These are phyloP conservation scores for Laguncularia racemosa DNA, from an alignment of 345 rosid species.

Conservation along the genomic window DNA sequence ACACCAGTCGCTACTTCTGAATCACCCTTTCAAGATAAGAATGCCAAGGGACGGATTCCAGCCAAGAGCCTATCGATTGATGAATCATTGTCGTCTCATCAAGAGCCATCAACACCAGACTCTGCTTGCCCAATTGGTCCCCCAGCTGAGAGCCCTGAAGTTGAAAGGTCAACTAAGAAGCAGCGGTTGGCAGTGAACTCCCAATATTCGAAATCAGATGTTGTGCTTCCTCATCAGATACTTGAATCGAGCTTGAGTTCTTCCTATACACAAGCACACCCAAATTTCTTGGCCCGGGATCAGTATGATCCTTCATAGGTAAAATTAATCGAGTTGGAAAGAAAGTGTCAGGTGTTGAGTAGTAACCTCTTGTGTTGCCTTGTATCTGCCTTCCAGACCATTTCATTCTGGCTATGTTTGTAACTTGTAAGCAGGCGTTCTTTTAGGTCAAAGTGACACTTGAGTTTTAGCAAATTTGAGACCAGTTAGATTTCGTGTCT, in stretches of 20 bases:
- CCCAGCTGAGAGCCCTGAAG: slow-evolving; percentile 49
- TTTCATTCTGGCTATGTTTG: slow-evolving; percentile 1
- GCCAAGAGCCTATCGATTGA: slow-evolving; percentile 79
- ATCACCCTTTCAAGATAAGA: slow-evolving; percentile 65
- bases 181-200: slow-evolving; percentile 39
- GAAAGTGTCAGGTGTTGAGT: slow-evolving; percentile 23
- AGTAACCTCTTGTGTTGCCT: slow-evolving; percentile 6
- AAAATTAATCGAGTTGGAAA: slow-evolving; percentile 47
- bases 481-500: no score
- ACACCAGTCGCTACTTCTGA: slow-evolving; percentile 88
- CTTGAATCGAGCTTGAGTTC: slow-evolving; percentile 75
- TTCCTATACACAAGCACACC: slow-evolving; percentile 40
- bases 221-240: slow-evolving; percentile 51
- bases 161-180: slow-evolving; percentile 63
- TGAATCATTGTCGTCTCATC: slow-evolving; percentile 75
- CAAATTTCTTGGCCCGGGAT: slow-evolving; percentile 33
- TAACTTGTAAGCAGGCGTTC: slow-evolving; percentile 1
- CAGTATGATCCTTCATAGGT: slow-evolving; percentile 49
- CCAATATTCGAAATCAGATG: slow-evolving; percentile 38
- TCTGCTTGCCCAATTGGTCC: slow-evolving; percentile 58
- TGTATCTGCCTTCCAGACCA: slow-evolving; percentile 5
- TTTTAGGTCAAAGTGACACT: not conserved
- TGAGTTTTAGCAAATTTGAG: not conserved
- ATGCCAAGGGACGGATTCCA: slow-evolving; percentile 46
- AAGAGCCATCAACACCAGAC: slow-evolving; percentile 86